phyloP scores from a whole-genome alignment of 306 rosid genomes.

The Vachellia pachyceras region DNA sequence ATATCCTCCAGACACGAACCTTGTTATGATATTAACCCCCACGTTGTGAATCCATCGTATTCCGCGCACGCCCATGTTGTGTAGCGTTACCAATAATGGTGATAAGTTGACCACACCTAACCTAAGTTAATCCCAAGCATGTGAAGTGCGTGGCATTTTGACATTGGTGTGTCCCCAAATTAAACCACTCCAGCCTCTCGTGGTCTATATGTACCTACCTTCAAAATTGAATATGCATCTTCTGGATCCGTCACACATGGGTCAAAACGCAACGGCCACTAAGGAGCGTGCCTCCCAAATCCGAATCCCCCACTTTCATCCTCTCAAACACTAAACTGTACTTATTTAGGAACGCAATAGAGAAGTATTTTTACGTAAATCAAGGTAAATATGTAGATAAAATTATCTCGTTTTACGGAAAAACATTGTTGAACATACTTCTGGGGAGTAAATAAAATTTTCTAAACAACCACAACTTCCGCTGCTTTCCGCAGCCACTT shows the following conservation, averaged over 20 bases:
- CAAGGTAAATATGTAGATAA: too few relatives aligned
- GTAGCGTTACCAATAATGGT: neutral
- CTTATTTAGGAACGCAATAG: too few relatives aligned
- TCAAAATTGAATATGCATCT: neutral
- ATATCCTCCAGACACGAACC: neutral
- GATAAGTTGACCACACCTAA: slow-evolving; percentile 41
- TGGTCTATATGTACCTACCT: neutral
- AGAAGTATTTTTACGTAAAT: too few relatives aligned
- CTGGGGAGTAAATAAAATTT: too few relatives aligned
- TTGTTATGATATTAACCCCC: neutral
- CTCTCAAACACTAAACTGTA: neutral
- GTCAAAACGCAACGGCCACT: neutral
- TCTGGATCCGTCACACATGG: slow-evolving; percentile 30
- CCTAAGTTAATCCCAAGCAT: neutral
- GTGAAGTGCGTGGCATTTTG: neutral
- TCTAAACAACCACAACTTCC: too few relatives aligned
- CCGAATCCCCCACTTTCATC: slow-evolving; percentile 13
- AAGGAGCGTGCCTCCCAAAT: slow-evolving; percentile 32
- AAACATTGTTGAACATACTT: too few relatives aligned
- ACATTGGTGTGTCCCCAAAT: neutral
- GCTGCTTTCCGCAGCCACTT: slow-evolving; percentile 4
- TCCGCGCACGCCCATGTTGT: slow-evolving; percentile 35
- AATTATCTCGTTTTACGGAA: too few relatives aligned
- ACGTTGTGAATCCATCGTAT: slow-evolving; percentile 9
- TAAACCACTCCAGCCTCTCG: neutral